A percentile compares a stretch with the other conserved stretches of the same genome.
phyloP scores from a whole-genome alignment of 2,329 filamentous ascomycete genomes.

The Teratosphaeria nubilosa region DNA sequence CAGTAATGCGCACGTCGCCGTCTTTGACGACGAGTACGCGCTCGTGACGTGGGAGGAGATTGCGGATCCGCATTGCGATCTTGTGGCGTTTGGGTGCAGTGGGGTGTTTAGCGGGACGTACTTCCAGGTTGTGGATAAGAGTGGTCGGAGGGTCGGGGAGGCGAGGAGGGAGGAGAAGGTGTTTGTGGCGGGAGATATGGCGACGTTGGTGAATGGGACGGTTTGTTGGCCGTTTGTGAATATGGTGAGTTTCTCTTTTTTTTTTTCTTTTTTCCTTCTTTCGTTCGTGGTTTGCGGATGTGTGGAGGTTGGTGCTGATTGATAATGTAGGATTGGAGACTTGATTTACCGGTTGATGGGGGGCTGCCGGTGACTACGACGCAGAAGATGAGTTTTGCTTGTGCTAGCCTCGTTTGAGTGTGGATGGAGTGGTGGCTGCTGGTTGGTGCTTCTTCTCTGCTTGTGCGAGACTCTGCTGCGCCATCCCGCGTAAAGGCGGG shows the following conservation, averaged over 20 bases:
- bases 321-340: conserved; percentile 33
- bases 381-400: conserved; percentile 46
- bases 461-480: neutral
- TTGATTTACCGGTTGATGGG: conserved; percentile 24
- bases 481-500: neutral
- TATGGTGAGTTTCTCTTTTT: conserved; percentile 27
- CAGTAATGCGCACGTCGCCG: conserved; percentile 49
- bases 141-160: conserved; percentile 43
- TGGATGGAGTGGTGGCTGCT: neutral
- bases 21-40: conserved; percentile 43
- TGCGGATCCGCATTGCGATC: conserved; percentile 44
- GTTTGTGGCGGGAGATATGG: conserved; percentile 54
- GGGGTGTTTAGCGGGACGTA: conserved; percentile 50
- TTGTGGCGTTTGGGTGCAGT: conserved; percentile 49
- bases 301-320: neutral
- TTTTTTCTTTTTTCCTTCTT: neutral
- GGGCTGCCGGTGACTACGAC: conserved; percentile 12
- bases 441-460: neutral
- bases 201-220: conserved; percentile 47
- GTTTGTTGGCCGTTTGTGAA: conserved; percentile 54
- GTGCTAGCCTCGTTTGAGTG: conserved; percentile 25
- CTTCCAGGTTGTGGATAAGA: conserved; percentile 47
- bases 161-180: conserved; percentile 42
- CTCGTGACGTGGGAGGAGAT: conserved; percentile 55
- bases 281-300: too few species aligned